These are phyloP conservation scores for Sclerotinia minor DNA, from an alignment of 2,329 filamentous ascomycete genomes.

Conservation along the genomic window DNA sequence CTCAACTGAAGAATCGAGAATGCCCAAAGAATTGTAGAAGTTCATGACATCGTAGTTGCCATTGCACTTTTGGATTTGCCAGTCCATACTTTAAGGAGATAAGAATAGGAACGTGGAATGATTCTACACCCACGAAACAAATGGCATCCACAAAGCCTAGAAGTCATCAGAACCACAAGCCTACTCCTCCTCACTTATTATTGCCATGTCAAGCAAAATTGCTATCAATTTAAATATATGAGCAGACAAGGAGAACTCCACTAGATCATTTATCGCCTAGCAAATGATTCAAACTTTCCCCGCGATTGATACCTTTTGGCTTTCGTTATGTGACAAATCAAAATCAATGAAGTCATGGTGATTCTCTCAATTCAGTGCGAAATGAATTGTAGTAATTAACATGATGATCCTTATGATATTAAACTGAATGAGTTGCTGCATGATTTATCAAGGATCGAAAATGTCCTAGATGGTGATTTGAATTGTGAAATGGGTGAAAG, in stretches of 20 bases:
- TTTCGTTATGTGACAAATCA: background rate
- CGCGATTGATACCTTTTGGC: background rate
- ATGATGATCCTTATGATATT: background rate
- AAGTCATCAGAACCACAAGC: background rate
- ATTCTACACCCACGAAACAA: background rate
- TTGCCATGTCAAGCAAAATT: background rate
- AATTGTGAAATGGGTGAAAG: background rate
- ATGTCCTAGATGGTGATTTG: slow-evolving; percentile 5
- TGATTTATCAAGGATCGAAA: background rate
- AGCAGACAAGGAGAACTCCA: slow-evolving; percentile 15
- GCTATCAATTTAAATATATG: background rate
- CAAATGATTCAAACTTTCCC: slow-evolving; percentile 1
- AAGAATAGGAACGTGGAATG: background rate
- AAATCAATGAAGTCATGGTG: slow-evolving; percentile 7
- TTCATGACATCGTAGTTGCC: background rate
- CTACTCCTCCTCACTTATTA: background rate
- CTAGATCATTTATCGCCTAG: background rate
- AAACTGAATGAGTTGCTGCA: background rate
- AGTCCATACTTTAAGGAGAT: background rate
- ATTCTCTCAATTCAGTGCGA: background rate
- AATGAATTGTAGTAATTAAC: background rate
- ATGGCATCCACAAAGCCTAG: background rate
- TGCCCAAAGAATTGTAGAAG: background rate
- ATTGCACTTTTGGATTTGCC: background rate
- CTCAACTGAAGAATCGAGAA: background rate